Conservation (phyloP, 73 alveolate species). For the Diophrys sp. region DNA sequence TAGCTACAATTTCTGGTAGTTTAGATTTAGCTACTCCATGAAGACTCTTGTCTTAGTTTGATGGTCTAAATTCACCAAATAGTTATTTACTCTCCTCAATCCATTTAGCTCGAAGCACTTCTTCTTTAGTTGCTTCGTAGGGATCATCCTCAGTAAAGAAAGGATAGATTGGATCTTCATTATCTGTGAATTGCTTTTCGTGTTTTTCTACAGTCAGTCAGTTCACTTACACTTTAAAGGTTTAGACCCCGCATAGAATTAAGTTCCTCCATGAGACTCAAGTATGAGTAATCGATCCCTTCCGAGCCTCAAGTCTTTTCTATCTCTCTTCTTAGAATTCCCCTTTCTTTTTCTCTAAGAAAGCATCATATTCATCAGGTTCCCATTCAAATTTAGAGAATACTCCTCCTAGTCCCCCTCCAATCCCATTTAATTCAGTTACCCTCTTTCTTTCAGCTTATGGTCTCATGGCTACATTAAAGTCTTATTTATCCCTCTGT, state of each 20-base stretch:
- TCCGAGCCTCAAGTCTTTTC: slow-evolving; percentile 1
- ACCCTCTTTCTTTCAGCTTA: neutral
- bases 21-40: slow-evolving; percentile 26
- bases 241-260: neutral
- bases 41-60: slow-evolving; percentile 25
- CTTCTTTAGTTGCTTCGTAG: slow-evolving; percentile 67
- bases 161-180: slow-evolving; percentile 30
- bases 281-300: too few relatives aligned
- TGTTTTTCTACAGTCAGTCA: slow-evolving; percentile 5
- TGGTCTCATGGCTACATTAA: neutral
- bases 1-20: slow-evolving; percentile 52
- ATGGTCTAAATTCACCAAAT: slow-evolving; percentile 60
- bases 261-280: slow-evolving; percentile 11
- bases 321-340: neutral
- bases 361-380: slow-evolving; percentile 37
- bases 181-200: slow-evolving; percentile 45
- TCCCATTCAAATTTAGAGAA: slow-evolving; percentile 48
- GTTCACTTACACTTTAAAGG: neutral
- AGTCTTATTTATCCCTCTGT: slow-evolving; percentile 9
- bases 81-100: slow-evolving; percentile 56
- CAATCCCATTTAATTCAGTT: neutral
- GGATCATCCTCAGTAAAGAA: slow-evolving; percentile 55
- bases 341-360: slow-evolving; percentile 5
- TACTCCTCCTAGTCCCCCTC: slow-evolving; percentile 18
- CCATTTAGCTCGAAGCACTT: slow-evolving; percentile 60